Base-by-base conservation (phyloP, 192 early-diverging fungal species). In the Coemansia aciculifera region DNA sequence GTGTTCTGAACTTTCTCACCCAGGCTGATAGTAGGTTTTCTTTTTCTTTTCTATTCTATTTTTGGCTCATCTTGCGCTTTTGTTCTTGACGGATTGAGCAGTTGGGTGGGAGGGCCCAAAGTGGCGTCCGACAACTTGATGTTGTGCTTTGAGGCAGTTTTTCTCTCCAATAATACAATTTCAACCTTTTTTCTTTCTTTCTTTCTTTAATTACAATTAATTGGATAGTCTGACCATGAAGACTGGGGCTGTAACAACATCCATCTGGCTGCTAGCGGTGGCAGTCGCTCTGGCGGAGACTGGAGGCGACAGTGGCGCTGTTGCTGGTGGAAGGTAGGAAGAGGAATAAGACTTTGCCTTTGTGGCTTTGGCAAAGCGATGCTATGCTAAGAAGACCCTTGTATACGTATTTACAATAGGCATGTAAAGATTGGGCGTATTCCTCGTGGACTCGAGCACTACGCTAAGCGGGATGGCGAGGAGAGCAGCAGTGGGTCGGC, bases 371-470 rank as follows among this genome's bases (percentile, higher is more conserved):
- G 34, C 24, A 3, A 8, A 23, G 51, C 7, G 42, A n/a, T 13
- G 27, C 0, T 13, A 17, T 54, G 51, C 51, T 54, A 54, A 54
- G 4, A 17, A 46, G 10, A 21, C 40, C 1, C 27, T 38, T 24
- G 51, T 29, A 23, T 37, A 63, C 11, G 23, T 15, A 10, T 27
- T 27, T 27, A 19, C 61, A 63, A 27, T 49, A 51, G 64, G 34
- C 31, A 54, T 9, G 21, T 24, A 24, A 66, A 66, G 51, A 54
- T 66, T 44, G 64, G 64, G 21, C 29, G 29, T 34, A 66, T 66
- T 24, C 64, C 64, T 13, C 38, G 49, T 5, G 64, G 24, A 12
- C 12, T 63, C 9, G 61, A 46, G 8, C 17, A 46, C 63, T 49
- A 37, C 31, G 29, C 3, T 15, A 66, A 66, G 40, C 38, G 42